phyloP scores from a whole-genome alignment of 2,329 filamentous ascomycete species.

The Fusarium vanettenii region DNA sequence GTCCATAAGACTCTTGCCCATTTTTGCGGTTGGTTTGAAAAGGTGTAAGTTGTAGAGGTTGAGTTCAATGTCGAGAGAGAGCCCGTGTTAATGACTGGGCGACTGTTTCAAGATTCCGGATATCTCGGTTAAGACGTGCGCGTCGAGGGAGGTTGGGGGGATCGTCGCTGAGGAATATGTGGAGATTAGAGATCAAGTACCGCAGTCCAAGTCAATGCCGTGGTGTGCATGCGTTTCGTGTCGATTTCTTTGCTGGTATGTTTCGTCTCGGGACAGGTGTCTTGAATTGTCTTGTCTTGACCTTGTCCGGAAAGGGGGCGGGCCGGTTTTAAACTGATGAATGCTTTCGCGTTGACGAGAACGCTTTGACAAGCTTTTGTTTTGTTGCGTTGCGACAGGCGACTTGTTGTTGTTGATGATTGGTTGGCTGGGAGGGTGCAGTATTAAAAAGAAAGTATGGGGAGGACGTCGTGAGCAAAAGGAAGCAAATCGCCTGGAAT shows the following conservation, averaged over 20 bases:
- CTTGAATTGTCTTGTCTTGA: slow-evolving; percentile 17
- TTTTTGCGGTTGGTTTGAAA: slow-evolving; percentile 43
- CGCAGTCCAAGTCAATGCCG: slow-evolving; percentile 42
- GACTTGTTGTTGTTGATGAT: slow-evolving; percentile 1
- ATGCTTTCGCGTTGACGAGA: background rate
- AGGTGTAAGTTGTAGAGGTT: background rate
- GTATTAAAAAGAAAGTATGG: slow-evolving; percentile 40
- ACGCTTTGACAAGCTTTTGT: slow-evolving; percentile 1
- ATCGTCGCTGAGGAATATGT: slow-evolving; percentile 23
- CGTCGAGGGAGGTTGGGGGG: slow-evolving; percentile 26
- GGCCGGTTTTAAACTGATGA: slow-evolving; percentile 2
- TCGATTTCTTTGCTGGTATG: slow-evolving; percentile 12
- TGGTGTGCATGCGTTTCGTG: slow-evolving; percentile 16
- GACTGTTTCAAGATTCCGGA: slow-evolving; percentile 8
- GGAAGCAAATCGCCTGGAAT: slow-evolving; percentile 43
- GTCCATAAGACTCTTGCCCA: slow-evolving; percentile 66
- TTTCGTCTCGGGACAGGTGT: slow-evolving; percentile 27
- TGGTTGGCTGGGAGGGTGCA: slow-evolving; percentile 1
- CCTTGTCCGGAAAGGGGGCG: slow-evolving; percentile 31
- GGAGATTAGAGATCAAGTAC: slow-evolving; percentile 33
- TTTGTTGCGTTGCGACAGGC: slow-evolving; percentile 8
- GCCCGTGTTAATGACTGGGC: slow-evolving; percentile 10
- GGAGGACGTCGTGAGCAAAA: slow-evolving; percentile 32
- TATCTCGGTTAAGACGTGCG: slow-evolving; percentile 23
- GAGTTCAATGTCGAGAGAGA: background rate